Evolutionary conservation across 2,329 filamentous ascomycete species (phyloP).

Genomic region (Lachnellula hyalina): DNA sequence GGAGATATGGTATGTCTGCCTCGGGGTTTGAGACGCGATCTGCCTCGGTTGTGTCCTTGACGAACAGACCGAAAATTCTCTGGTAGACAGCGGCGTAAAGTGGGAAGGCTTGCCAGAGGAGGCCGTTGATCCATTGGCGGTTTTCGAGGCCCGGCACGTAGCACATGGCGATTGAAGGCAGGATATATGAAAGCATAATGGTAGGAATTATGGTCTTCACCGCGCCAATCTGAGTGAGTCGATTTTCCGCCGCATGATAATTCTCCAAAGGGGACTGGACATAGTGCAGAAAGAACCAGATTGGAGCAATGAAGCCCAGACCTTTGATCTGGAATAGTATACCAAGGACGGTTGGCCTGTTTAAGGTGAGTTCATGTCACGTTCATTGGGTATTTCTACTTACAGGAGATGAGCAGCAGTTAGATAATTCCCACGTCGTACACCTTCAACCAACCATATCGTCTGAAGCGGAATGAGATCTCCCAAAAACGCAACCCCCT

Average conservation of each 20-base stretch:
- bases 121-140: conserved; percentile 26
- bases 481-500: conserved; percentile 23
- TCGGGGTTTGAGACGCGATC: conserved; percentile 19
- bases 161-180: conserved; percentile 26
- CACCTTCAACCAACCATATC: conserved; percentile 29
- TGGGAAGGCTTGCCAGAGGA: conserved; percentile 39
- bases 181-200: conserved; percentile 23
- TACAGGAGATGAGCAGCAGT: conserved; percentile 23
- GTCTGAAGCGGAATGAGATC: conserved; percentile 27
- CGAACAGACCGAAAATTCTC: conserved; percentile 12
- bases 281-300: conserved; percentile 37
- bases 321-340: conserved; percentile 28
- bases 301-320: conserved; percentile 30
- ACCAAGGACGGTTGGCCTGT: conserved; percentile 24
- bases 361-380: conserved; percentile 1
- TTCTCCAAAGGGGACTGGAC: conserved; percentile 31
- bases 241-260: conserved; percentile 31
- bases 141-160: conserved; percentile 12
- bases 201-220: conserved; percentile 30
- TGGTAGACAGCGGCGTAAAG: conserved; percentile 20
- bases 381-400: background rate
- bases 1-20: conserved; percentile 26
- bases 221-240: conserved; percentile 28
- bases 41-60: conserved; percentile 18
- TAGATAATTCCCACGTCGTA: conserved; percentile 26